These are phyloP conservation scores for Leishmania turanica DNA, from an alignment of 208 protist genomes.

Conservation along the genomic window DNA sequence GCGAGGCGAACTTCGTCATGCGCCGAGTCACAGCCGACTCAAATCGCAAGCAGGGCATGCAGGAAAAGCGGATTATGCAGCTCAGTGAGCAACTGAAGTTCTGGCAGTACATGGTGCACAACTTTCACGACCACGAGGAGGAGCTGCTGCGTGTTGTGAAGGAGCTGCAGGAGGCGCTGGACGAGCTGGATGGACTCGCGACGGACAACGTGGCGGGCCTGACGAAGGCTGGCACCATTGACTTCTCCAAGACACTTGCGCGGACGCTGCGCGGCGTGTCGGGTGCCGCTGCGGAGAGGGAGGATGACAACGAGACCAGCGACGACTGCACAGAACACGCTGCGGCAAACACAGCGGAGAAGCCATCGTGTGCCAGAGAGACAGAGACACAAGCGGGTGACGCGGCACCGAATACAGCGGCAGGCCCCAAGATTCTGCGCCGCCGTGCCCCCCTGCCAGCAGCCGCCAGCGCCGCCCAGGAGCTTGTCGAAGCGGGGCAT, in stretches of 20 bases:
- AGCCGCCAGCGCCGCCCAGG: constrained; percentile 51
- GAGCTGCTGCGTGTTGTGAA: constrained; percentile 76
- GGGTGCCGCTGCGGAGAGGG: not conserved
- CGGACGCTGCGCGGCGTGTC: constrained; percentile 34
- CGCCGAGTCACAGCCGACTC: constrained; percentile 85
- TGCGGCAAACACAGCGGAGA: not conserved
- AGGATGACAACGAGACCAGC: constrained; percentile 4
- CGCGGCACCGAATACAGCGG: not conserved
- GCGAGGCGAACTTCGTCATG: constrained; percentile 89
- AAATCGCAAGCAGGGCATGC: constrained; percentile 88
- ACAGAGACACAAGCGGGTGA: not conserved
- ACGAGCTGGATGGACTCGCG: constrained; percentile 82
- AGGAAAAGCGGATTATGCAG: constrained; percentile 83
- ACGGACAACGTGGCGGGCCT: constrained; percentile 49
- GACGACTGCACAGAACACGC: not conserved
- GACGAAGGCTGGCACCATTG: constrained; percentile 78
- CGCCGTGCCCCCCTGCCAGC: constrained; percentile 70
- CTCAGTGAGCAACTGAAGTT: constrained; percentile 91
- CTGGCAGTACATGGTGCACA: constrained; percentile 94
- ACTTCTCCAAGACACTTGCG: constrained; percentile 62
- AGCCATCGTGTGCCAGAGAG: not conserved
- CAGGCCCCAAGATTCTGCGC: constrained; percentile 72
- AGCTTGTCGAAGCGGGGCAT: constrained; percentile 81
- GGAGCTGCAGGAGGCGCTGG: constrained; percentile 66
- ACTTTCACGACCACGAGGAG: constrained; percentile 93